Evolutionary conservation across 148 eudicot species (phyloP).

Genomic region (Rhododendron simsii): DNA sequence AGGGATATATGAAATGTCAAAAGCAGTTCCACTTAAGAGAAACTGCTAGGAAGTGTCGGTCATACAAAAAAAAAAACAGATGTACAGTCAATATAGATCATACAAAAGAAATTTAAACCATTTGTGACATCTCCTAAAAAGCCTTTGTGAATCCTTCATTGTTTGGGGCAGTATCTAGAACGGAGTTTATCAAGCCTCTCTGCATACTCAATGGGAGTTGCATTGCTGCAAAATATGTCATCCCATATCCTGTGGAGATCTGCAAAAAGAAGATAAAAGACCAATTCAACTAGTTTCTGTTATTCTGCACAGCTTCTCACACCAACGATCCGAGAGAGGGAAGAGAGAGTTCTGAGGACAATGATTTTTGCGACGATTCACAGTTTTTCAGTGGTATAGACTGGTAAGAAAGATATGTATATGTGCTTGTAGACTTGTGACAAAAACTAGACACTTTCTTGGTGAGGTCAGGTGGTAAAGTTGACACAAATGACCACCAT

Average conservation of each 20-base stretch:
- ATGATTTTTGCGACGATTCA: not conserved
- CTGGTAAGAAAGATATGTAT: not conserved
- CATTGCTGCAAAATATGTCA: slow-evolving; percentile 57
- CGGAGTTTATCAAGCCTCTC: slow-evolving; percentile 51
- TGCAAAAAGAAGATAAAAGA: slow-evolving; percentile 22
- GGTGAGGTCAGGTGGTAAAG: not conserved
- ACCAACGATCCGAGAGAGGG: not conserved
- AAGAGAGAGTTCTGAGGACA: not conserved
- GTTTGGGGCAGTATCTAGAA: slow-evolving; percentile 41
- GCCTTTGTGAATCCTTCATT: slow-evolving; percentile 13
- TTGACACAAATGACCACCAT: not conserved
- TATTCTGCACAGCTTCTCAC: not conserved
- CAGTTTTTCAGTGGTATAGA: not conserved
- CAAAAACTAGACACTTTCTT: not conserved
- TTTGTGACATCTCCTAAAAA: not conserved
- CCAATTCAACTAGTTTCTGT: not conserved
- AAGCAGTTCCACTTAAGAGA: not conserved
- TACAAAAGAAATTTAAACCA: not conserved
- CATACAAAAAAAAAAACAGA: not conserved
- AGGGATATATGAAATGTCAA: not conserved
- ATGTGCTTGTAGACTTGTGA: not conserved
- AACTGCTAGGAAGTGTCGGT: not conserved
- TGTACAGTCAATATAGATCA: not conserved
- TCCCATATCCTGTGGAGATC: slow-evolving; percentile 70
- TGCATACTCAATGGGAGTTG: slow-evolving; percentile 47